Evolutionary conservation across 2,329 filamentous ascomycete genomes (phyloP), one percentile per base, ranked within the genome.

Genomic region (Monosporascus sp.): DNA sequence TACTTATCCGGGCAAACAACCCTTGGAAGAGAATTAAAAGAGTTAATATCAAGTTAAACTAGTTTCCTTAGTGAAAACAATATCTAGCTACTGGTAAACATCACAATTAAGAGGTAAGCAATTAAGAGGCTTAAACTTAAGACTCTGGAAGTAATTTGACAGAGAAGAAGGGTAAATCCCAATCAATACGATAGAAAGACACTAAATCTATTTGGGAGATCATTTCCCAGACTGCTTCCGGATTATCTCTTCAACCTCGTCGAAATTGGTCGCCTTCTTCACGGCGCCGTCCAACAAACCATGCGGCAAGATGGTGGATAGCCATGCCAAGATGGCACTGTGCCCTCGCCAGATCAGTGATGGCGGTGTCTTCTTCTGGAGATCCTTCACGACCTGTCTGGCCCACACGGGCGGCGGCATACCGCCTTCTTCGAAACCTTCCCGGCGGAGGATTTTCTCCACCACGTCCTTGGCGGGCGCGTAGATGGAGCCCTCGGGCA

Each of bases 401-500:
- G 59, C 59, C 59, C 57, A 61, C 47, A 53, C 50, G 9, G 51
- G 40, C n/a, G 55, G 48, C 37, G 57, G 48, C 47, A 55, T 52
- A 37, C 58, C 58, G 20, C 48, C 37, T 37, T 46, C 52, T 38
- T 52, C 54, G 26, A 54, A 17, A 7, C 26, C 22, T 26, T 53
- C 51, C 24, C 48, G 35, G 28, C 46, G 24, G 44, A 56, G 26
- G 3, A 37, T 26, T 18, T 31, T 31, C 31, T 56, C 53, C 2
- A 59, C 28, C 1, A 51, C 20, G 28, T 53, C 53, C 5, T 48
- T 49, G 1, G 55, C 57, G 5, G 57, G 57, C 45, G 51, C 51
- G 45, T 55, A 57, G 54, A 58, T 56, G 15, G 59, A 61, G 18
- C 41, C 54, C 31, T 52, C 45, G 3, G 57, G 59, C 4, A 58